Percentiles rank a stretch among this genome's conserved stretches.
These are phyloP conservation scores for Aphanomyces invadans DNA, from an alignment of 352 stramenopile species.

Conservation along the genomic window DNA sequence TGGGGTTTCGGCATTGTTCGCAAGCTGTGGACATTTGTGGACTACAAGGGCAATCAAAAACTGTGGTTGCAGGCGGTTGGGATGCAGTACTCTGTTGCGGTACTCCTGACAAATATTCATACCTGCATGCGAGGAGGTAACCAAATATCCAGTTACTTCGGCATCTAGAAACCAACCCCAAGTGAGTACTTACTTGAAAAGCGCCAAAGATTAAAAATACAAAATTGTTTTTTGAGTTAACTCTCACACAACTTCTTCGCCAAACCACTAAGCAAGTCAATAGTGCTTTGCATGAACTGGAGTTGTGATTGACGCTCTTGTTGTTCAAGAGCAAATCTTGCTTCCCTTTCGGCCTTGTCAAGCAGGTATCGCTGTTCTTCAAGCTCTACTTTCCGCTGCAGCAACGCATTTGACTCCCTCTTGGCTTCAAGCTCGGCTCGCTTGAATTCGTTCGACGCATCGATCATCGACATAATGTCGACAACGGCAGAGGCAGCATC, in stretches of 20 bases:
- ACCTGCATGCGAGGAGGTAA: conserved; percentile 2
- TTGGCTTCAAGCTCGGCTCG: neutral
- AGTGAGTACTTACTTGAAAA: too few relatives aligned
- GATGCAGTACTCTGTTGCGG: neutral
- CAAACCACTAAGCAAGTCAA: neutral
- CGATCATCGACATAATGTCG: neutral
- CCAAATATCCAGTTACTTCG: neutral
- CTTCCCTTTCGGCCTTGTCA: neutral
- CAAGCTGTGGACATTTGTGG: conserved; percentile 3
- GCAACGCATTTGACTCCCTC: neutral
- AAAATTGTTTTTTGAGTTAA: too few relatives aligned
- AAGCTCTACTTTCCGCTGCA: neutral
- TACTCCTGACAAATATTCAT: conserved; percentile 1
- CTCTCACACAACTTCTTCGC: too few relatives aligned
- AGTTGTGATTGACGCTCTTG: neutral
- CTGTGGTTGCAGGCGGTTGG: conserved; percentile 13
- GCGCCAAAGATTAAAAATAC: too few relatives aligned
- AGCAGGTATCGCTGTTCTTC: neutral
- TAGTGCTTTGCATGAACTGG: neutral
- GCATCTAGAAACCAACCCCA: too few relatives aligned
- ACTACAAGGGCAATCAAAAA: conserved; percentile 9
- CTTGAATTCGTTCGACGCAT: neutral
- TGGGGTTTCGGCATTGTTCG: conserved; percentile 21
- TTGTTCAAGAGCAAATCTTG: neutral
- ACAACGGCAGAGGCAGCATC: neutral